Percentiles rank a stretch among this genome's conserved stretches.
phyloP scores from a whole-genome alignment of 768 basidiomycete species.

The Paxillus rubicundulus region DNA sequence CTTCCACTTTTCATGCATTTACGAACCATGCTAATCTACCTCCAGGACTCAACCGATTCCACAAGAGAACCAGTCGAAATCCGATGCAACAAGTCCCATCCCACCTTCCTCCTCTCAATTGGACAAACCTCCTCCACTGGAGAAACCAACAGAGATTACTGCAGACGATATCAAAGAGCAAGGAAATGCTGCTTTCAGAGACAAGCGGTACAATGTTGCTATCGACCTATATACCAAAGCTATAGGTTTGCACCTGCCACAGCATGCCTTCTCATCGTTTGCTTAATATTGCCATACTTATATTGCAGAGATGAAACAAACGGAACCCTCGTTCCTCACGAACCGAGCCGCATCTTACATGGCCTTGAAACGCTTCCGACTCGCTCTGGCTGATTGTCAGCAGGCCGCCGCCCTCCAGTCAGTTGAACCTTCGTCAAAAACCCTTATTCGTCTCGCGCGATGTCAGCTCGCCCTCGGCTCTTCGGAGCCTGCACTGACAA shows the following conservation, averaged over 20 bases:
- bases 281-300: constrained; percentile 5
- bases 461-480: constrained; percentile 82
- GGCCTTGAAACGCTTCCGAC: constrained; percentile 71
- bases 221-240: constrained; percentile 73
- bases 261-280: constrained; percentile 10
- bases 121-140: constrained; percentile 6
- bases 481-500: constrained; percentile 62
- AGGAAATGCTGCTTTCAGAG: constrained; percentile 76
- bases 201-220: constrained; percentile 61
- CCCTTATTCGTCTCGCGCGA: constrained; percentile 75
- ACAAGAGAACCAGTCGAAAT: constrained; percentile 2
- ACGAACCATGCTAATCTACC: constrained; percentile 5
- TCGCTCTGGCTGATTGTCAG: constrained; percentile 78
- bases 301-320: constrained; percentile 50
- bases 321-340: constrained; percentile 74
- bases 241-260: constrained; percentile 48
- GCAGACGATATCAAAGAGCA: constrained; percentile 66
- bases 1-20: background rate
- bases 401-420: constrained; percentile 66
- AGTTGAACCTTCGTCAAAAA: constrained; percentile 63
- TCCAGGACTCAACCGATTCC: constrained; percentile 17
- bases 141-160: constrained; percentile 34
- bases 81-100: constrained; percentile 9
- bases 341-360: constrained; percentile 89
- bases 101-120: constrained; percentile 10